Percentiles rank a stretch among this genome's conserved stretches.
These are phyloP conservation scores for Dendrobium huoshanense DNA, from an alignment of 106 monocot genomes.

Conservation along the genomic window DNA sequence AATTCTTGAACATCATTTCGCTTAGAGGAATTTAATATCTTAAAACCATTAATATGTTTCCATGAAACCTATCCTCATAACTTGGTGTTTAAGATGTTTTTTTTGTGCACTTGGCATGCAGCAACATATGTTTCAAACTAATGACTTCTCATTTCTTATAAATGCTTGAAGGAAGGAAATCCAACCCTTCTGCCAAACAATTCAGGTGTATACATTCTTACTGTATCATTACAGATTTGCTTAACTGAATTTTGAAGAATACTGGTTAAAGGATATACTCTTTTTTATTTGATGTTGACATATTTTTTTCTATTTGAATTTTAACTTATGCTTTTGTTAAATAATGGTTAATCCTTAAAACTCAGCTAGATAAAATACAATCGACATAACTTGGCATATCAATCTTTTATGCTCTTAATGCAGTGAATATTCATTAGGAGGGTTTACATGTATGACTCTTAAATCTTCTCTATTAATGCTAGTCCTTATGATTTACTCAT, in stretches of 20 bases:
- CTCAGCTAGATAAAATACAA: not conserved
- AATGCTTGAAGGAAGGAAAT: not conserved
- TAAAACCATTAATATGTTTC: not conserved
- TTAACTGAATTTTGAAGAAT: not conserved
- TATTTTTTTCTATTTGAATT: not conserved
- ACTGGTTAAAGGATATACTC: not conserved
- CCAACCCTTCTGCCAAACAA: not conserved
- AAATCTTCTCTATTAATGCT: not conserved
- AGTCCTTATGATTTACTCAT: not conserved
- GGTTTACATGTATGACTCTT: not conserved
- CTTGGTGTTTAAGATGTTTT: not conserved
- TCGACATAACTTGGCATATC: not conserved
- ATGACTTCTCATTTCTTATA: not conserved
- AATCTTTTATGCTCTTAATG: not conserved
- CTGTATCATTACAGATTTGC: not conserved
- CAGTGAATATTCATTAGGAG: not conserved
- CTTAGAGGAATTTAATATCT: not conserved
- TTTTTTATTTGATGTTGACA: not conserved
- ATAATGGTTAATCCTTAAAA: not conserved
- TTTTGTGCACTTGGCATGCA: not conserved
- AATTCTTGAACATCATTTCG: not conserved
- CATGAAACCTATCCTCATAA: not conserved
- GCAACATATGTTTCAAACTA: not conserved
- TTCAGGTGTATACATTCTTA: not conserved
- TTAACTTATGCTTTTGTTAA: constrained; percentile 1